Base-by-base conservation (phyloP, 257 asterid genomes). In the Nyctanthes arbortristis region DNA sequence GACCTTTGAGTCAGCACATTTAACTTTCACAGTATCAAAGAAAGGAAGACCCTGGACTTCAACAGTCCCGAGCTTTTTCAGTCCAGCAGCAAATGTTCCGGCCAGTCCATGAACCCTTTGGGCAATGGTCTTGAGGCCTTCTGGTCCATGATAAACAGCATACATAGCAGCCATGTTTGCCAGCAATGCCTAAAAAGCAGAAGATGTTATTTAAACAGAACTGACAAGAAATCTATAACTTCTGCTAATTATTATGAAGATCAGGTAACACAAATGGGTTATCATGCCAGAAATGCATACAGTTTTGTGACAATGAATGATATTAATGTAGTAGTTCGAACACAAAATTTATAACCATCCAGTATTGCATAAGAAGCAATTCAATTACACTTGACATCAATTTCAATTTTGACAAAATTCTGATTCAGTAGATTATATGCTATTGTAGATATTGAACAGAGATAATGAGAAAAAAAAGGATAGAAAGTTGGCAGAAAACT, bases 141-240 rank as follows among this genome's bases (percentile, higher is more conserved):
- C 97, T 1, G 99, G 98, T 64, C 99, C 99, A 64, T 94, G 99
- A 80, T 94, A 94, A 68, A 94, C 95, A 64, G 99, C 99, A 76
- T 82, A 94, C 97, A 89, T 94, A 14, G 97, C 96, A 81, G 99
- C 97, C 97, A 94, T 94, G 87, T 91, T 91, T 34, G 99, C 99
- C 63, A 94, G 94, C 84, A 94, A 84, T 25, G 99, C 99, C 99
- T 94, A 61, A 79, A 10, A 71, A 66, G 66, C 63, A 72, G 29
- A 67, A 40, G 65, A 58, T 55, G 12, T 58, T 47, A 60, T 61
- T 32, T 20, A 10, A 52, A 24, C 10, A 52, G 28, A 24, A 13
- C 40, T 45, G 45, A n/a, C 16, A 31, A 35, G 62, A 7, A 16
- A 61, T 11, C 40, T 37, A 40, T 63, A 37, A 22, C 5, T 31